These are phyloP conservation scores for Phytophthora sojae DNA, from an alignment of 352 stramenopile species.

Conservation along the genomic window DNA sequence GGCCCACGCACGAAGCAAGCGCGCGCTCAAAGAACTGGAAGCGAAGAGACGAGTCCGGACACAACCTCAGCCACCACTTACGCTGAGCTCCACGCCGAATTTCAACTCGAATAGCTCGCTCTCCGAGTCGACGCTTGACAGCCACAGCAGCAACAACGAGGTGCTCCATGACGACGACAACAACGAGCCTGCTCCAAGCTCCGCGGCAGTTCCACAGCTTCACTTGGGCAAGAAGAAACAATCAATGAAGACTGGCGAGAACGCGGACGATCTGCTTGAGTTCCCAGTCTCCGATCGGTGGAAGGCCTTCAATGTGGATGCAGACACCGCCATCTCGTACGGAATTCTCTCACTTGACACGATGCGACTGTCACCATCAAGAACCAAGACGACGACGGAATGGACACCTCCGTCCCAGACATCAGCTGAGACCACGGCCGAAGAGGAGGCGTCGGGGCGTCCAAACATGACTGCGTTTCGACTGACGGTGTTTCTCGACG, in stretches of 20 bases:
- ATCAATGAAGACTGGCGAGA: conserved; percentile 14
- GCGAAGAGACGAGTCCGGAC: conserved; percentile 14
- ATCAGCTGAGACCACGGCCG: conserved; percentile 21
- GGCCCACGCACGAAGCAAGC: conserved; percentile 74
- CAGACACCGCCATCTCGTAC: conserved; percentile 55
- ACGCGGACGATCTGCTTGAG: conserved; percentile 31
- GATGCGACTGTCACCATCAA: conserved; percentile 15
- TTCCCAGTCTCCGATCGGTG: conserved; percentile 52
- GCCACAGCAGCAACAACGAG: conserved; percentile 22
- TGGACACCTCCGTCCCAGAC: conserved; percentile 6
- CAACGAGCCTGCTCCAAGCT: conserved; percentile 1
- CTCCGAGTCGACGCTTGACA: conserved; percentile 21
- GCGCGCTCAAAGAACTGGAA: conserved; percentile 68
- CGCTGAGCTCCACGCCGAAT: conserved; percentile 30
- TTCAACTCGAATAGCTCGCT: conserved; percentile 22
- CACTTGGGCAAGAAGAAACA: conserved; percentile 25
- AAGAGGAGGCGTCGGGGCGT: conserved; percentile 10
- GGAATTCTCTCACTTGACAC: conserved; percentile 53
- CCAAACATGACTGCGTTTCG: conserved; percentile 41
- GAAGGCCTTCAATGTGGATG: conserved; percentile 55
- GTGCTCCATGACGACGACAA: conserved; percentile 23
- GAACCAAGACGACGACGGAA: neutral
- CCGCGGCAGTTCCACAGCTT: conserved; percentile 11
- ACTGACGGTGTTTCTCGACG: conserved; percentile 74
- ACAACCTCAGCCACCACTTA: conserved; percentile 26